Evolutionary conservation across 768 basidiomycete species (phyloP).

Genomic region (Pleurotus pulmonarius): DNA sequence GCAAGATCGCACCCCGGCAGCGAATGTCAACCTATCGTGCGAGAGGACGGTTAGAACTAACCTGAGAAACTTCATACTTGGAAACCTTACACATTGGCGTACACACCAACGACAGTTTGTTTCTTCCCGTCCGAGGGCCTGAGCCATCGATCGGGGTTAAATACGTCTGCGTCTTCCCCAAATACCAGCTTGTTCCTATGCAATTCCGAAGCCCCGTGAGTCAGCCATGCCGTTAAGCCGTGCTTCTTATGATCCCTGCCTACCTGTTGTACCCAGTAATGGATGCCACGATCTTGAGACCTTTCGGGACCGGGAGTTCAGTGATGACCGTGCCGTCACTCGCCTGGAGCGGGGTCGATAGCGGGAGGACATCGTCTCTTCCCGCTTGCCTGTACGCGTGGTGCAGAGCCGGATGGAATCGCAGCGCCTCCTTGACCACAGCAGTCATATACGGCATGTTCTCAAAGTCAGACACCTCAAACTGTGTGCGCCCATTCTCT

Average conservation of each 20-base stretch:
- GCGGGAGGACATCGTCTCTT: conserved; percentile 29
- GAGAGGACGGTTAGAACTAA: too few relatives aligned
- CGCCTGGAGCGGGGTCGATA: conserved; percentile 37
- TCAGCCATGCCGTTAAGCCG: too few relatives aligned
- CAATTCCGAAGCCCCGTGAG: neutral
- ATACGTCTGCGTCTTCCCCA: conserved; percentile 36
- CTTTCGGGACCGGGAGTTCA: conserved; percentile 37
- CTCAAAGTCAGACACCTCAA: conserved; percentile 42
- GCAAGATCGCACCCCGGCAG: conserved; percentile 20
- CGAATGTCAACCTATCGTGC: conserved; percentile 23
- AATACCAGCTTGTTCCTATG: conserved; percentile 29
- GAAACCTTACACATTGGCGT: conserved; percentile 27
- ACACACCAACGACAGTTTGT: conserved; percentile 24
- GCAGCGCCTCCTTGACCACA: conserved; percentile 23
- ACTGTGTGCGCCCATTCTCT: conserved; percentile 32
- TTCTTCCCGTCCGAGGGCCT: conserved; percentile 18
- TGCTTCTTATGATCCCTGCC: too few relatives aligned
- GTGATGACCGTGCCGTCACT: conserved; percentile 27
- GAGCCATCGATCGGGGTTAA: conserved; percentile 41
- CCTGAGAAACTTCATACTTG: too few relatives aligned
- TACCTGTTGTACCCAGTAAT: conserved; percentile 14
- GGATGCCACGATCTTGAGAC: conserved; percentile 37
- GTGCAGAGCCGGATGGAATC: conserved; percentile 23
- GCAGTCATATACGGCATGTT: conserved; percentile 37
- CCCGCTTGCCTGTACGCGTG: conserved; percentile 11